A percentile compares a stretch with the other conserved stretches of the same genome.
Conservation (phyloP, 1,284 basidiomycete species). For the Ustilago hordei region DNA sequence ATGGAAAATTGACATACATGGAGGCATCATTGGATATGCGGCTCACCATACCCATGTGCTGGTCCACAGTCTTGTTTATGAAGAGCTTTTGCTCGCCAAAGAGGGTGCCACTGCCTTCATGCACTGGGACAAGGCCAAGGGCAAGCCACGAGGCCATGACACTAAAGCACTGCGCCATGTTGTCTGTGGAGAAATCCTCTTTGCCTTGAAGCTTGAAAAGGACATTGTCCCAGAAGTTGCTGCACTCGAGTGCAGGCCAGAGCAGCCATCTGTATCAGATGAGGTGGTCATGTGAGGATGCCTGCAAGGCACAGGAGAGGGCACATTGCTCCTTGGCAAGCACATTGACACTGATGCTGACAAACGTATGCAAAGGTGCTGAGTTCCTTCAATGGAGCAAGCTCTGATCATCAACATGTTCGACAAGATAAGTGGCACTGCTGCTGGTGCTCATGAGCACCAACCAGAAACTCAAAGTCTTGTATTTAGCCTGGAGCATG, state of each 20-base stretch:
- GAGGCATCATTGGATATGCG: not conserved
- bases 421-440: not conserved
- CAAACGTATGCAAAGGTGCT: not conserved
- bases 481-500: not conserved
- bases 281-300: not conserved
- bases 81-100: slow-evolving; percentile 1
- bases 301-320: not conserved
- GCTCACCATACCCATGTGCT: slow-evolving; percentile 16
- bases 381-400: not conserved
- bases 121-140: slow-evolving; percentile 2
- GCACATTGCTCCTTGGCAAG: not conserved
- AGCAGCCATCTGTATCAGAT: slow-evolving; percentile 11
- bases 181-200: not conserved
- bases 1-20: slow-evolving; percentile 1
- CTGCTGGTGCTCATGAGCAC: not conserved
- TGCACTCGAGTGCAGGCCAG: not conserved
- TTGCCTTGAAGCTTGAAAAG: not conserved
- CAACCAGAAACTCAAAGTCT: not conserved
- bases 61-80: slow-evolving; percentile 1
- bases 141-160: slow-evolving; percentile 17
- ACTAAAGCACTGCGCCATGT: not conserved
- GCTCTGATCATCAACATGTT: not conserved
- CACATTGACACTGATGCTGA: not conserved
- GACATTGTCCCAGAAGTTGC: slow-evolving; percentile 7
- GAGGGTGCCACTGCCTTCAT: not conserved